These are phyloP conservation scores for Gentiana macrophylla DNA, from an alignment of 257 asterid species.

Conservation along the genomic window DNA sequence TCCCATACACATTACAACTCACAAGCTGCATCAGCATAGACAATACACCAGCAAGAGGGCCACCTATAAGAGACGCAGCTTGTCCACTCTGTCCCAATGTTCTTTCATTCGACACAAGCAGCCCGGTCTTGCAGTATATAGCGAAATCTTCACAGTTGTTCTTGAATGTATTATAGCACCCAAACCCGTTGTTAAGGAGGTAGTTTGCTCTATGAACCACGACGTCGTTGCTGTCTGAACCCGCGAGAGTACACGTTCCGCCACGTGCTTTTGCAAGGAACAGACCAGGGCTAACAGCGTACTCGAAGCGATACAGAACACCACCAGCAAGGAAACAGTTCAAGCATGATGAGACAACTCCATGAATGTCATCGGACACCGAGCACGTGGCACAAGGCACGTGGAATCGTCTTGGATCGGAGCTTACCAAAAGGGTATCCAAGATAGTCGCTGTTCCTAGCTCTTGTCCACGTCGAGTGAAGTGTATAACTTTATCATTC, in stretches of 20 bases:
- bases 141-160: conserved; percentile 95
- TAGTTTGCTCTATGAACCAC: conserved; percentile 73
- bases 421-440: conserved; percentile 65
- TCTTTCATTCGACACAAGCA: conserved; percentile 61
- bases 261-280: conserved; percentile 92
- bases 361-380: conserved; percentile 50
- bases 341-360: conserved; percentile 73
- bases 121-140: conserved; percentile 88
- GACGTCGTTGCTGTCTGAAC: conserved; percentile 39
- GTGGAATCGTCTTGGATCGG: conserved; percentile 47
- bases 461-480: conserved; percentile 95
- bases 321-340: conserved; percentile 95
- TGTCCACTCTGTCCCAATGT: conserved; percentile 92
- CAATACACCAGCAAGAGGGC: conserved; percentile 75
- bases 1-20: conserved; percentile 58
- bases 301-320: conserved; percentile 69
- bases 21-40: conserved; percentile 69
- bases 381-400: conserved; percentile 61
- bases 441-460: conserved; percentile 78
- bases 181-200: conserved; percentile 77
- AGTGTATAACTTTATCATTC: conserved; percentile 68
- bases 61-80: conserved; percentile 76
- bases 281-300: conserved; percentile 60
- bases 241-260: conserved; percentile 86
- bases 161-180: conserved; percentile 72